Evolutionary conservation across 1,139 yeast species (phyloP), one percentile per base, ranked within the genome.

Genomic region (Sugiyamaella japonica): DNA sequence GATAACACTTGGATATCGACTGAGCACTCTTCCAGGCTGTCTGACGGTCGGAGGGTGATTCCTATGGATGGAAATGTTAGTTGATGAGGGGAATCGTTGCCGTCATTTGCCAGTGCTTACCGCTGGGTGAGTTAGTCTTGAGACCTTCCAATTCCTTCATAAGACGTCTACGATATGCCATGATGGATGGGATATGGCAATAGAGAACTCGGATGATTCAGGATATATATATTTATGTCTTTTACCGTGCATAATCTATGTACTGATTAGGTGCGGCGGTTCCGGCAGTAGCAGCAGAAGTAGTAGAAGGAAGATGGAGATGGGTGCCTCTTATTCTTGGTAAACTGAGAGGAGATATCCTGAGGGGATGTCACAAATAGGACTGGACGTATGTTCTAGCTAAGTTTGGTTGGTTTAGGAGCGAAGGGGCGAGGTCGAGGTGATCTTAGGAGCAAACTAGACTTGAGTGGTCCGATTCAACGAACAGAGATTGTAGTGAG

Each of bases 141-240:
- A 76, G 59, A 15, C 66, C 61, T 51, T 68, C 67, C 56, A 70
- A 69, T 63, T 79, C 83, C 59, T 78, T 78, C 58, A 77, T 65
- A 13, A 79, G 65, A 39, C 83, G 61, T 59, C 71, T 73, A 32
- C 70, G 70, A 59, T 69, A 78, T 12, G 77, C 51, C 66, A 64
- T 63, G 13, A 16, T 29, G 39, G 17, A 16, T 25, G 17, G 17
- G 20, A 10, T 41, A 41, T 12, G 12, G 16, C 38, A 7, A 41
- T 4, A 31, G 28, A 20, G 9, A 20, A 3, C 10, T 16, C 8
- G 5, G 9, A 38, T 20, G 13, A 23, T 25, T 3, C 13, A 40
- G 7, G 44, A 9, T 34, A 34, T 3, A 34, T 34, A 34, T 31
- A 34, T 34, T 8, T 31, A 34, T 34, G 16, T 34, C 13, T 7